phyloP scores from a whole-genome alignment of 164 flowering plant genomes.

The Brasenia schreberi region DNA sequence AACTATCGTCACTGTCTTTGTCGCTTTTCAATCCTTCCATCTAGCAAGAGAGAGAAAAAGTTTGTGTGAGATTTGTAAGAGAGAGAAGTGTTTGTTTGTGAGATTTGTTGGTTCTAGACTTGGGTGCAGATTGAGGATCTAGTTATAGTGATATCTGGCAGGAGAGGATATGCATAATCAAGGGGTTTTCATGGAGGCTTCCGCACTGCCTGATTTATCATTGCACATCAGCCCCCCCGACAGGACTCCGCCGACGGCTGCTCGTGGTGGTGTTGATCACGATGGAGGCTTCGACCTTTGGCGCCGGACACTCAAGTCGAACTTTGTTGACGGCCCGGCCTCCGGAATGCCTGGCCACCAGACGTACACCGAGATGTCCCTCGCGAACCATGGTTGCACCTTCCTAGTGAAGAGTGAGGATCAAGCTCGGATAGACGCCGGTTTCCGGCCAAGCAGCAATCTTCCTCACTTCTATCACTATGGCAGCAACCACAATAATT shows the following conservation, averaged over 20 bases:
- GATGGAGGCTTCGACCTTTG: conserved; percentile 12
- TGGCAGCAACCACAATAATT: neutral
- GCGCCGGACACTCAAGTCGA: conserved; percentile 10
- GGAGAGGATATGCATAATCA: conserved; percentile 22
- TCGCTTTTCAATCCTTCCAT: conserved; percentile 7
- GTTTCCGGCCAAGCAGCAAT: neutral
- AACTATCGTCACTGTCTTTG: neutral
- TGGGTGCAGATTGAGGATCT: neutral
- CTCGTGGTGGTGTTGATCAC: conserved; percentile 1
- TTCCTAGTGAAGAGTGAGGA: conserved; percentile 7
- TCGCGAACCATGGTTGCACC: conserved; percentile 17
- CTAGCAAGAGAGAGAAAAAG: conserved; percentile 7
- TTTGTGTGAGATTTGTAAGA: conserved; percentile 21
- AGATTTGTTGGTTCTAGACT: too few relatives aligned
- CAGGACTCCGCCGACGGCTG: conserved; percentile 1
- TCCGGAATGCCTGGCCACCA: neutral
- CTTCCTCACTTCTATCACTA: neutral
- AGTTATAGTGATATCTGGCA: neutral
- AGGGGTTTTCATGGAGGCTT: conserved; percentile 28
- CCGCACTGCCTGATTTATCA: conserved; percentile 45
- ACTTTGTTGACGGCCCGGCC: neutral
- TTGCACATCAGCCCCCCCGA: conserved; percentile 56
- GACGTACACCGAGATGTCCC: conserved; percentile 33
- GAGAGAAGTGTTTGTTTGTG: neutral
- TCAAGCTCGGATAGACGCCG: neutral